Percentiles rank a stretch among this genome's conserved stretches.
These are phyloP conservation scores for Magnusiomyces sp. DNA, from an alignment of 1,139 yeast species.

Conservation along the genomic window DNA sequence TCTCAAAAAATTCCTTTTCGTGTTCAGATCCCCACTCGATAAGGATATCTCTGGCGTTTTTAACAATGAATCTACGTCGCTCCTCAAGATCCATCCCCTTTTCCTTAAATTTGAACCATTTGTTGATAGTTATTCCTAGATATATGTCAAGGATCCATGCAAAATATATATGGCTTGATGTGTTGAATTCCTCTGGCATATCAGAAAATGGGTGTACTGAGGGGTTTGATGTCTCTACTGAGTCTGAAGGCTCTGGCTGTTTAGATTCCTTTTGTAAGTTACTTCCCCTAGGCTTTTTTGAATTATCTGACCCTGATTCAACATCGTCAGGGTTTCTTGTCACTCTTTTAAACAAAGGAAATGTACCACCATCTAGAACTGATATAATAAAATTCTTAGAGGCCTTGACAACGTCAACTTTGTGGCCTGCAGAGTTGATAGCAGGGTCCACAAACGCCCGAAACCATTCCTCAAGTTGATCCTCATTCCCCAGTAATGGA, in stretches of 20 bases:
- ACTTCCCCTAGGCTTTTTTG: neutral
- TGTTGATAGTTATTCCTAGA: constrained; percentile 2
- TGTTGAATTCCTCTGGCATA: neutral
- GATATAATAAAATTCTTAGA: constrained; percentile 38
- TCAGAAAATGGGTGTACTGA: neutral
- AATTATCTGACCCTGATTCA: neutral
- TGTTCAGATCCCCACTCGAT: constrained; percentile 25
- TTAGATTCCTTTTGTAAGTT: constrained; percentile 19
- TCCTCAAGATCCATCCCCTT: constrained; percentile 11
- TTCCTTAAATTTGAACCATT: constrained; percentile 12
- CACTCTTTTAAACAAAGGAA: constrained; percentile 18
- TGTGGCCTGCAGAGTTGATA: constrained; percentile 51
- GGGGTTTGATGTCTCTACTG: neutral
- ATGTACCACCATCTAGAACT: constrained; percentile 26
- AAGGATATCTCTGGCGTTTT: constrained; percentile 38
- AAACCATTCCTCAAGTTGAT: constrained; percentile 45
- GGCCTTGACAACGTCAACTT: constrained; percentile 33
- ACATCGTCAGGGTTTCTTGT: constrained; percentile 8
- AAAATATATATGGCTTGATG: constrained; percentile 12
- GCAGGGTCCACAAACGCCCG: constrained; percentile 46
- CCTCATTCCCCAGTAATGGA: constrained; percentile 35
- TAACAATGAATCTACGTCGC: constrained; percentile 40
- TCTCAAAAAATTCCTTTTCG: constrained; percentile 8
- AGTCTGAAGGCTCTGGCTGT: constrained; percentile 21
- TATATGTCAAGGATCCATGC: constrained; percentile 18